A percentile compares a stretch with the other conserved stretches of the same genome.
These are phyloP conservation scores for Furcasterigmium furcatum DNA, from an alignment of 2,329 filamentous ascomycete species.

Conservation along the genomic window DNA sequence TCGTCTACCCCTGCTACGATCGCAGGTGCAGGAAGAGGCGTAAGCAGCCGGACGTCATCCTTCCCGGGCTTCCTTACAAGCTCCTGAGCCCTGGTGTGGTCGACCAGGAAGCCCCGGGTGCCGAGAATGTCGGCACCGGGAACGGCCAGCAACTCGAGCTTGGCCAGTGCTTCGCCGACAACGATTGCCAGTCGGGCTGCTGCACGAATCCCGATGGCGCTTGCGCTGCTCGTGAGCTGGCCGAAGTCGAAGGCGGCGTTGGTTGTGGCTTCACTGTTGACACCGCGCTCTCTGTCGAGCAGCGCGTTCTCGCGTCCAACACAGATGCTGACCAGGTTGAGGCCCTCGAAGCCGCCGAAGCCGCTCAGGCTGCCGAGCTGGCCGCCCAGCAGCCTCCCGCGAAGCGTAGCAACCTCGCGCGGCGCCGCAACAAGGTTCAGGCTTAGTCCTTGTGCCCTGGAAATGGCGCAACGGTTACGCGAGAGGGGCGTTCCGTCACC, in stretches of 20 bases:
- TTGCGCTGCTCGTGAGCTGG: conserved; percentile 27
- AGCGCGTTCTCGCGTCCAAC: background rate
- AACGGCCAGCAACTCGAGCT: conserved; percentile 27
- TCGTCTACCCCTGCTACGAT: background rate
- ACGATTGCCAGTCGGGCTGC: conserved; percentile 26
- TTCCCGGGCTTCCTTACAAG: background rate
- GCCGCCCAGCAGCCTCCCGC: background rate
- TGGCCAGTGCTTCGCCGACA: conserved; percentile 24
- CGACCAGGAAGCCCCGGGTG: conserved; percentile 5
- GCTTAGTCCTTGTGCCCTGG: background rate
- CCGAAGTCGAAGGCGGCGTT: conserved; percentile 26
- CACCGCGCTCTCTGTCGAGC: background rate
- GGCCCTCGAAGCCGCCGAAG: background rate
- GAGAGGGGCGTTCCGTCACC: no score
- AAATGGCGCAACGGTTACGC: no score
- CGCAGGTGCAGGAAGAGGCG: background rate
- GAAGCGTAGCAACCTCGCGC: background rate
- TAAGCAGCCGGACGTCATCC: background rate
- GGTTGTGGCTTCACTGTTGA: conserved; percentile 25
- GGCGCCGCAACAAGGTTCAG: background rate
- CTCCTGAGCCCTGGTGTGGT: background rate
- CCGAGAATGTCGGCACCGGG: conserved; percentile 24
- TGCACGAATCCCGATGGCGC: conserved; percentile 27
- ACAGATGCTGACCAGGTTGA: background rate
- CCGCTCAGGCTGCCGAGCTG: background rate